A percentile compares a stretch with the other conserved stretches of the same genome.
Evolutionary conservation across 371 early-diverging fungal genomes (phyloP).

Genomic region (Syncephalastrum sp.): DNA sequence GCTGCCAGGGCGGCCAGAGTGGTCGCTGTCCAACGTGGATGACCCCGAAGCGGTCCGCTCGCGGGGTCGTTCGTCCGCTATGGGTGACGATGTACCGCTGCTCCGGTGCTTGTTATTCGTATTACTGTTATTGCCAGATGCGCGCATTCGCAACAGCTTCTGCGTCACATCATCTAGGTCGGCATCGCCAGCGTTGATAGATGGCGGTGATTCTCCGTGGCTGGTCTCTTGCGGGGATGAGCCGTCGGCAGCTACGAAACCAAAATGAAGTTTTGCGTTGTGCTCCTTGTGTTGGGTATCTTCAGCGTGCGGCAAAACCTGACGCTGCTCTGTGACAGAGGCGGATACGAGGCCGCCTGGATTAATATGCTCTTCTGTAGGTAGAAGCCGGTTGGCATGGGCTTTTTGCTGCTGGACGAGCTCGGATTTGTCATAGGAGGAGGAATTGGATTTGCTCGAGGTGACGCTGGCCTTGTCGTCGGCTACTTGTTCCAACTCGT

Average conservation of each 20-base stretch:
- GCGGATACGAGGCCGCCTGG: conserved; percentile 3
- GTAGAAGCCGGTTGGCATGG: conserved; percentile 11
- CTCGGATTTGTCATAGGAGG: too few species aligned
- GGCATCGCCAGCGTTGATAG: neutral
- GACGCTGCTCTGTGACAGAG: conserved; percentile 5
- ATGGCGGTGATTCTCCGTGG: too few species aligned
- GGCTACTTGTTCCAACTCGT: neutral
- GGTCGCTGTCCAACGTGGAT: too few species aligned
- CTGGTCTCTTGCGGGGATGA: too few species aligned
- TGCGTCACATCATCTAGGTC: conserved; percentile 6
- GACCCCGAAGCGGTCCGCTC: too few species aligned
- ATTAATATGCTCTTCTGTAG: conserved; percentile 4
- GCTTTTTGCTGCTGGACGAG: conserved; percentile 6
- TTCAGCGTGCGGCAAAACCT: neutral
- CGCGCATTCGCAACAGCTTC: conserved; percentile 7
- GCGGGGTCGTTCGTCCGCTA: too few species aligned
- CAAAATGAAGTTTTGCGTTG: too few species aligned
- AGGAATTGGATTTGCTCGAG: neutral
- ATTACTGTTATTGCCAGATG: neutral
- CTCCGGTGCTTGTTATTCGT: neutral
- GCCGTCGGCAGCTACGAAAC: too few species aligned
- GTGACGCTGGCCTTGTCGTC: neutral
- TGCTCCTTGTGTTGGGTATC: too few species aligned
- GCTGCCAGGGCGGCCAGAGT: conserved; percentile 37
- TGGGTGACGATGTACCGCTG: neutral